phyloP scores from a whole-genome alignment of 2,329 filamentous ascomycete species.

The Aspergillus japonicus region DNA sequence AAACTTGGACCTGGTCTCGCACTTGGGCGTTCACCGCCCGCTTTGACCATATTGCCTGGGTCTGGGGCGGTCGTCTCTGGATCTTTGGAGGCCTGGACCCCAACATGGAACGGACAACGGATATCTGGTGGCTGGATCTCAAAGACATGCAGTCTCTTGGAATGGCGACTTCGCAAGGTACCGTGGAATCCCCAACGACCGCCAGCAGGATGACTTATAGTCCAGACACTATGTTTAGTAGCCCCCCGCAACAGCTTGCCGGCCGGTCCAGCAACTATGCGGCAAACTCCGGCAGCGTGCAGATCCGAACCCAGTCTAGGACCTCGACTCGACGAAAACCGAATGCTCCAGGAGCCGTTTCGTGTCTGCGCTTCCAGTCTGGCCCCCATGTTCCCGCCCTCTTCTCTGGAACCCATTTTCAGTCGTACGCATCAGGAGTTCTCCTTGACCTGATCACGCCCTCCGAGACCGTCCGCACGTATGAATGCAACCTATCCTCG shows the following conservation, averaged over 20 bases:
- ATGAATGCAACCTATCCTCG: conserved; percentile 86
- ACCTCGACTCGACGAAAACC: conserved; percentile 51
- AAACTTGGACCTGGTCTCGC: conserved; percentile 96
- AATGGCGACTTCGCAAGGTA: conserved; percentile 61
- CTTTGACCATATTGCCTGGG: conserved; percentile 92
- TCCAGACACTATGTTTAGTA: conserved; percentile 39
- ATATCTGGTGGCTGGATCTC: conserved; percentile 96
- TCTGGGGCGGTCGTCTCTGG: conserved; percentile 91
- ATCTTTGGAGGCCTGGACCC: conserved; percentile 93
- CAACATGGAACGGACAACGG: conserved; percentile 94
- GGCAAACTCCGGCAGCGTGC: conserved; percentile 66
- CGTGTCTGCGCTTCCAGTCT: conserved; percentile 83
- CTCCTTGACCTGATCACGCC: conserved; percentile 93
- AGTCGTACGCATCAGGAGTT: conserved; percentile 88
- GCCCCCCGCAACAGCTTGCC: conserved; percentile 34
- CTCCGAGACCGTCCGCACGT: conserved; percentile 77
- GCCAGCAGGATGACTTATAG: conserved; percentile 38
- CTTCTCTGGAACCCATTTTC: conserved; percentile 89
- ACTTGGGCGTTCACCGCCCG: conserved; percentile 93
- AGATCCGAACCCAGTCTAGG: conserved; percentile 57
- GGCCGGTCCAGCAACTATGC: conserved; percentile 59
- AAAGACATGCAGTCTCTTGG: conserved; percentile 86
- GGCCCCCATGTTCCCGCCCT: conserved; percentile 84
- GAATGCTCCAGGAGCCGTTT: conserved; percentile 80
- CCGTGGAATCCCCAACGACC: conserved; percentile 43